Percentiles rank a stretch among this genome's conserved stretches.
phyloP scores from a whole-genome alignment of 768 basidiomycete genomes.

The Wakefieldia striispora region DNA sequence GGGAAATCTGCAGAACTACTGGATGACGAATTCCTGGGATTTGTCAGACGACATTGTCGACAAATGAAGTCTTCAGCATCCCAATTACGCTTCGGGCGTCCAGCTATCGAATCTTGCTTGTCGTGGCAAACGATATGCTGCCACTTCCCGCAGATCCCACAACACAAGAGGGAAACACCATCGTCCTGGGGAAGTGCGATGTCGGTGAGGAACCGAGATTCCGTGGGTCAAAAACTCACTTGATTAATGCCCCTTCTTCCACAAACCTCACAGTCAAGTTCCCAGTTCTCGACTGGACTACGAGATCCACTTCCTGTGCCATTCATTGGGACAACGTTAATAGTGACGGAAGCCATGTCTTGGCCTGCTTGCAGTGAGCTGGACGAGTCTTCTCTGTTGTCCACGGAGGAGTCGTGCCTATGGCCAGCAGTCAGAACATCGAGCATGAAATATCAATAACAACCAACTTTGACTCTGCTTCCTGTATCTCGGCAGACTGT shows the following conservation, averaged over 20 bases:
- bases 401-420: conserved; percentile 11
- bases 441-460: not conserved
- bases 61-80: conserved; percentile 82
- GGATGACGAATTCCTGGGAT: conserved; percentile 9
- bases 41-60: conserved; percentile 44
- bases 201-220: not conserved
- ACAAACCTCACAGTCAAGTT: conserved; percentile 88
- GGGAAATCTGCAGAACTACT: conserved; percentile 3
- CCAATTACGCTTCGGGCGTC: conserved; percentile 77
- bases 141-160: conserved; percentile 81
- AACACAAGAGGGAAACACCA: conserved; percentile 74
- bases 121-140: conserved; percentile 90
- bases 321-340: conserved; percentile 15
- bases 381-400: conserved; percentile 1
- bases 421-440: conserved; percentile 13
- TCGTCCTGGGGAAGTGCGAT: conserved; percentile 58
- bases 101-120: conserved; percentile 57
- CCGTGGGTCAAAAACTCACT: conserved; percentile 40
- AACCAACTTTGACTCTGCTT: conserved; percentile 13
- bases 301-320: conserved; percentile 45
- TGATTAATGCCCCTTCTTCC: conserved; percentile 66
- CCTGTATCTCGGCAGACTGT: conserved; percentile 10
- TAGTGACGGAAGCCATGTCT: too few species aligned
- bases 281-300: conserved; percentile 71
- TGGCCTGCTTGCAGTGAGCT: conserved; percentile 2